phyloP scores from a whole-genome alignment of 192 early-diverging fungal genomes.

The Coemansia erecta region DNA sequence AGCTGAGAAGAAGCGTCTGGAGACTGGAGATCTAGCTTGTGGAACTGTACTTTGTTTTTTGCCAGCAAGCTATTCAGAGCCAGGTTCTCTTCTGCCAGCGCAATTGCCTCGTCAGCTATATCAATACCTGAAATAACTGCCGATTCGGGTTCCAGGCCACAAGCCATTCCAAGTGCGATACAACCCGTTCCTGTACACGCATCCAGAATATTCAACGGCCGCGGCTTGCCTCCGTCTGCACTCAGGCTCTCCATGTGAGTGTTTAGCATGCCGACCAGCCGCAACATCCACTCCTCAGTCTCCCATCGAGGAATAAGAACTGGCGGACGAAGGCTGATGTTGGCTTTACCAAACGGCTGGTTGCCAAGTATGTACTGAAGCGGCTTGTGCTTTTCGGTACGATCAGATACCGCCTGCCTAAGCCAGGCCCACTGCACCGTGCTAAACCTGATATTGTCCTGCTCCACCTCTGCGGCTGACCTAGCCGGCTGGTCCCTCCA shows the following conservation, averaged over 20 bases:
- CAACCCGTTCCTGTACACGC: slow-evolving; percentile 88
- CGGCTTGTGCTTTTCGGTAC: slow-evolving; percentile 68
- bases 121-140: slow-evolving; percentile 63
- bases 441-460: slow-evolving; percentile 16
- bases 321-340: slow-evolving; percentile 67
- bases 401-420: slow-evolving; percentile 56
- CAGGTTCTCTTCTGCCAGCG: slow-evolving; percentile 61
- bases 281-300: slow-evolving; percentile 89
- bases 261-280: slow-evolving; percentile 55
- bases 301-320: slow-evolving; percentile 91
- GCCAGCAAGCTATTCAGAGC: slow-evolving; percentile 20
- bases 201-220: slow-evolving; percentile 71
- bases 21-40: slow-evolving; percentile 49
- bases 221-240: neutral
- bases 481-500: slow-evolving; percentile 45
- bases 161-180: slow-evolving; percentile 69
- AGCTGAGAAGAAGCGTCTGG: slow-evolving; percentile 10
- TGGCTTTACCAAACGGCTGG: slow-evolving; percentile 80
- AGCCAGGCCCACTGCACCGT: slow-evolving; percentile 52
- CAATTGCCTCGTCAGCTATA: slow-evolving; percentile 60
- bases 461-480: slow-evolving; percentile 22
- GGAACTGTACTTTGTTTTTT: slow-evolving; percentile 50
- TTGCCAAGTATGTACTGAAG: slow-evolving; percentile 91
- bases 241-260: slow-evolving; percentile 1
- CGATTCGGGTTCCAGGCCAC: slow-evolving; percentile 50